Evolutionary conservation across 73 alveolate genomes (phyloP).

Genomic region (Paramecium sexaurelia): DNA sequence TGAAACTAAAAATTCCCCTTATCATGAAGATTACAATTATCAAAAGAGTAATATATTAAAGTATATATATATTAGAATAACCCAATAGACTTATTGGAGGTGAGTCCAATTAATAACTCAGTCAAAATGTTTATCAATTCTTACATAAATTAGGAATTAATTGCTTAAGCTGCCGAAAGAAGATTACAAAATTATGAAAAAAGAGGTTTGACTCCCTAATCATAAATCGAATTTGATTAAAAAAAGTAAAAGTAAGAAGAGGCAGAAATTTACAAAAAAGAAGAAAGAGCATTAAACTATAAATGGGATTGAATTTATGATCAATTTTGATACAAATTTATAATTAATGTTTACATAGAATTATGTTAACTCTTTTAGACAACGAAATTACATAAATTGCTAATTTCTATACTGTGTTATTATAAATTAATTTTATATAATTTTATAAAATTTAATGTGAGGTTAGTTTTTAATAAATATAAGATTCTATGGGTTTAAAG

Average conservation of each 20-base stretch:
- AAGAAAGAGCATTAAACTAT: neutral
- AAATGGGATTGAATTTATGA: conserved; percentile 25
- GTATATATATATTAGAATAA: too few relatives aligned
- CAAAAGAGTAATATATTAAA: neutral
- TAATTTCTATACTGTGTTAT: too few relatives aligned
- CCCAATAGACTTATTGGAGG: neutral
- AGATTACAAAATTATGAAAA: neutral
- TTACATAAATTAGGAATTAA: neutral
- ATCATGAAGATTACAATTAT: neutral
- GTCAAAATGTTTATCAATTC: neutral
- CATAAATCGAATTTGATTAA: neutral
- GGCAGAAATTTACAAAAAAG: neutral
- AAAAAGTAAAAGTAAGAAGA: neutral
- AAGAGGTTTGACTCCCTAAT: conserved; percentile 11
- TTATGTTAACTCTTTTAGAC: too few relatives aligned
- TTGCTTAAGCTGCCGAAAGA: conserved; percentile 31
- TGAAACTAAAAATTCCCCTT: neutral
- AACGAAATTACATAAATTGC: too few relatives aligned
- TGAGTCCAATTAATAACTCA: neutral
- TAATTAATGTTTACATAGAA: too few relatives aligned
- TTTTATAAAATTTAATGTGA: too few relatives aligned
- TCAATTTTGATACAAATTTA: neutral
- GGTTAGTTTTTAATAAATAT: too few relatives aligned
- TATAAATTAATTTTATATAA: too few relatives aligned
- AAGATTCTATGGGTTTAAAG: too few relatives aligned